phyloP scores from a whole-genome alignment of 2,329 filamentous ascomycete genomes.

The Lasiodiplodia theobromae region DNA sequence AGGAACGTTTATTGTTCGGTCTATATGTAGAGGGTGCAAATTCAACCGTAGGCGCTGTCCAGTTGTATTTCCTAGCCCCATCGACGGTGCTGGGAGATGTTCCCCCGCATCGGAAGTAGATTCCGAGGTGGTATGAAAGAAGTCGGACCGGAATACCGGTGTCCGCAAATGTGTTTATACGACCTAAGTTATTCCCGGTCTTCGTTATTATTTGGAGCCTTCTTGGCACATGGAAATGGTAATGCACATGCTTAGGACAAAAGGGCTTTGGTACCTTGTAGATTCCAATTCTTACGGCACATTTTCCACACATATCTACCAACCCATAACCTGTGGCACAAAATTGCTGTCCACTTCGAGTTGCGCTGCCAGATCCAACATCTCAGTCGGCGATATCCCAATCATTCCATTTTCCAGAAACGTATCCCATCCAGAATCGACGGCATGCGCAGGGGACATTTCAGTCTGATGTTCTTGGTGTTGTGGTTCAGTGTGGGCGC shows the following conservation, averaged over 20 bases:
- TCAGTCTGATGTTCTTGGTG: neutral
- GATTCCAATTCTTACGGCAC: too few relatives aligned
- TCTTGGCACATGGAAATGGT: too few relatives aligned
- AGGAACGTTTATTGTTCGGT: neutral
- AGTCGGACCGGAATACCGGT: neutral
- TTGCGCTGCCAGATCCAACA: conserved; percentile 4
- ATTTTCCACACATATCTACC: neutral
- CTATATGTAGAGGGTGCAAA: too few relatives aligned
- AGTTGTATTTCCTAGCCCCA: neutral
- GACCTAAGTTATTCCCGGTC: too few relatives aligned
- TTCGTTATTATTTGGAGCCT: too few relatives aligned
- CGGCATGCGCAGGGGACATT: neutral
- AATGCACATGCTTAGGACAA: neutral
- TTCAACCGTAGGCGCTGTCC: too few relatives aligned
- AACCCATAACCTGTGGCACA: neutral
- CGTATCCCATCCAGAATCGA: neutral
- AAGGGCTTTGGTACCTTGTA: too few relatives aligned
- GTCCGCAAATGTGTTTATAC: too few relatives aligned
- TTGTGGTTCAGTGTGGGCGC: neutral
- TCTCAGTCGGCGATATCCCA: neutral
- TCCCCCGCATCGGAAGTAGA: neutral
- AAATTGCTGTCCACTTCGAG: neutral
- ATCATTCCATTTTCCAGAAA: neutral
- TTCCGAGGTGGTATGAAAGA: neutral
- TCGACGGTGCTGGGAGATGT: neutral